Base-by-base conservation (phyloP, 306 rosid species). In the Bauhinia variegata region DNA sequence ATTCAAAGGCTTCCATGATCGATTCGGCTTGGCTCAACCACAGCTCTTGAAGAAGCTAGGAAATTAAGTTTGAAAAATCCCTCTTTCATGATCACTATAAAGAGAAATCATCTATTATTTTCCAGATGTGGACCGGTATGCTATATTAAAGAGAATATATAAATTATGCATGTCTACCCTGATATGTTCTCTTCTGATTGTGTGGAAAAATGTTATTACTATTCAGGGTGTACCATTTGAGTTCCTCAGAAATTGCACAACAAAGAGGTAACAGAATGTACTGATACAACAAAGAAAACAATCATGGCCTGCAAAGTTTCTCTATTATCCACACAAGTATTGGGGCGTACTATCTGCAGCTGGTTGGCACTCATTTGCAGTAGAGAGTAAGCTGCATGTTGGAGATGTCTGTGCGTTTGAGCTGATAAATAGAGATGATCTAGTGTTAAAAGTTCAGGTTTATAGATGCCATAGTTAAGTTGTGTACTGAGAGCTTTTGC, bases 341-440 rank as follows among this genome's bases (percentile, higher is more conserved):
- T 3, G 0, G 0, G 42, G 67, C 1, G 0, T 13, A 5, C 2
- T 60, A 6, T 28, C 61, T 17, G n/a, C n/a, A n/a, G 50, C 34
- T 11, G 61, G 74, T 0, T 72, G 74, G 74, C 0, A 5, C 1
- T 4, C 23, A 47, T 78, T 69, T 76, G 32, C 33, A 12, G 17
- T 5, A 0, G 74, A 72, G 53, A 66, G 0, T 72, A 37, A 56
- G 11, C 0, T 78, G 61, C 11, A 11, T 11, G 14, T 54, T 0
- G 74, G 60, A 59, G 78, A 77, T 3, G 65, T 77, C 16, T 59
- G 82, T 32, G 41, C 60, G 0, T 78, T 78, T 34, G 66, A 78
- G 68, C 43, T 72, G 23, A 44, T 66, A 9, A 65, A 32, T 14
- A 50, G 5, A 7, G 4, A 56, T 0, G 50, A 42, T 51, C 0